Evolutionary conservation across 495 filamentous ascomycete species (phyloP), one percentile per base, ranked within the genome.

Genomic region (Neurospora pannonica): DNA sequence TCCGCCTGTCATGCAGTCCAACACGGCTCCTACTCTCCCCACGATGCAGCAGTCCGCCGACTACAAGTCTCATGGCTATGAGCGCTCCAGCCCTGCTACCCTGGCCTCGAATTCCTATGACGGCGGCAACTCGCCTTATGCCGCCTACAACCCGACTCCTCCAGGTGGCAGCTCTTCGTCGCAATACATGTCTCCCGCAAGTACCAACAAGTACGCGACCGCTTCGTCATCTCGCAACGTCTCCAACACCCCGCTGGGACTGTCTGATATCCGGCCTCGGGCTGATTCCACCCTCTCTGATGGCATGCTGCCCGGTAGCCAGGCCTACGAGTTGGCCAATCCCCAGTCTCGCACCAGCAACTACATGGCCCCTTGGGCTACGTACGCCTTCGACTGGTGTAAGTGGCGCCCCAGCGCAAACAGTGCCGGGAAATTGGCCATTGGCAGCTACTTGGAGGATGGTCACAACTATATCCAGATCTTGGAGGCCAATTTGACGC

Each of bases 401-500:
- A 98, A 98, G 83, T 99, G 97, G 97, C 88, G 91, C n/a, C 89
- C 95, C 2, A 88, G 91, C 43, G 89, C 88, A 38, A 90, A 90
- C 71, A 88, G 91, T 48, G 94, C 93, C 11, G 96, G 96, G 31
- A 98, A 98, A 79, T 88, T 99, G 76, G 96, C 96, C 4, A 86
- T 98, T 69, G 96, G 95, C 73, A 98, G 97, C 85, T 98, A 98
- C 78, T 82, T 98, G 71, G 96, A 99, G 84, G 96, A 99, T 82
- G 94, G 94, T 11, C 97, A 98, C 80, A 99, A 99, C 78, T 98
- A 98, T 94, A 98, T 99, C 75, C 97, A 98, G 94, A 98, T 99
- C 72, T 87, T 99, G 62, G 96, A 99, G 80, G 92, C 93, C 38
- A 87, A 96, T 70, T 87, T 94, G 77, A 86, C 87, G 13, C 87